These are phyloP conservation scores for Clathrospora elynae DNA, from an alignment of 2,329 filamentous ascomycete genomes.

Conservation along the genomic window DNA sequence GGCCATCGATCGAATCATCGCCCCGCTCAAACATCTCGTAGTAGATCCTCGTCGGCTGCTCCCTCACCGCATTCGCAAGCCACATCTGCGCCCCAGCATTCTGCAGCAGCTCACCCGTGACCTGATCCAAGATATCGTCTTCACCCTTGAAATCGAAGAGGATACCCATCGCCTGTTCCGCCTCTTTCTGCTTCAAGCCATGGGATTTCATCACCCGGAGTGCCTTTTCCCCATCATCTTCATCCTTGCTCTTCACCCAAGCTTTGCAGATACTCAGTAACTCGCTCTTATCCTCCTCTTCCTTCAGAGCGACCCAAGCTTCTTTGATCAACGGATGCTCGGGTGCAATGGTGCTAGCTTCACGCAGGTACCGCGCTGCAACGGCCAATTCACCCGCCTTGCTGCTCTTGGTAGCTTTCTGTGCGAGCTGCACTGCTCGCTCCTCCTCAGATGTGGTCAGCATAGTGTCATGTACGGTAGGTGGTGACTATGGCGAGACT, in stretches of 20 bases:
- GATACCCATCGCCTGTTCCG: conserved; percentile 48
- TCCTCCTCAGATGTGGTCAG: conserved; percentile 35
- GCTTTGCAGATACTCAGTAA: conserved; percentile 42
- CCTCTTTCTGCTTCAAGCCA: conserved; percentile 46
- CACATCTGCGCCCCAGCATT: conserved; percentile 47
- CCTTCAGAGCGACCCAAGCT: conserved; percentile 49
- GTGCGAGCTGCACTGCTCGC: conserved; percentile 39
- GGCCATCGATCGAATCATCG: conserved; percentile 53
- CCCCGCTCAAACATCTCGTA: conserved; percentile 53
- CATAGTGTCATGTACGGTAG: conserved; percentile 28
- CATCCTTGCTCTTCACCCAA: conserved; percentile 45
- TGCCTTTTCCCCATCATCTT: conserved; percentile 50
- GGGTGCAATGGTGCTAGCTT: conserved; percentile 53
- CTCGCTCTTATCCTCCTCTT: conserved; percentile 46
- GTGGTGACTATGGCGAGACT: conserved; percentile 24
- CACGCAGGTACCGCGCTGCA: conserved; percentile 51
- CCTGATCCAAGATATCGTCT: conserved; percentile 50
- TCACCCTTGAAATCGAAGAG: conserved; percentile 51
- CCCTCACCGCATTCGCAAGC: conserved; percentile 47
- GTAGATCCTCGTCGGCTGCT: conserved; percentile 51
- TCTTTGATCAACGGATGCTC: conserved; percentile 49
- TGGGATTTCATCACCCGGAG: conserved; percentile 34
- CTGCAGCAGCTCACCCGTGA: conserved; percentile 47
- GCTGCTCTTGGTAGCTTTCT: conserved; percentile 35
- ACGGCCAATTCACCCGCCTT: conserved; percentile 44